Base-by-base conservation (phyloP, 305 asterid species). In the Plantago coronopus region DNA sequence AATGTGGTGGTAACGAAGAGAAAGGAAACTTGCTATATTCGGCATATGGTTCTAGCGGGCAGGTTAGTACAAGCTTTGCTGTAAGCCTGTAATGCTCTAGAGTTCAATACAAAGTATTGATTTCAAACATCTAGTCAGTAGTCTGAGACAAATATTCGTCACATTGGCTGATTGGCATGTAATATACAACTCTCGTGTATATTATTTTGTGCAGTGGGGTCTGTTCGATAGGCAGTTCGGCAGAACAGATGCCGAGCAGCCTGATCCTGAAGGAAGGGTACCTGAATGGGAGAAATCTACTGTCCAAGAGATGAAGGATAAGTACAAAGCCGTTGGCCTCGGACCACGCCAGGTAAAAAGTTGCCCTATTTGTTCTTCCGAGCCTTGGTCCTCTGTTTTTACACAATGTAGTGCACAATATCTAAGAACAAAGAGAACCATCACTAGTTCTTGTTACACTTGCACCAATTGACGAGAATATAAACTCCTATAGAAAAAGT, bases 251-350 rank as follows among this genome's bases (percentile, higher is more conserved):
- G 81, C 85, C 22, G 85, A 81, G 64, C 76, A 80, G 59, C 87
- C 97, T 59, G 98, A 91, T 76, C 97, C 97, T 50, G 96, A 86
- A 72, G 98, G 97, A 56, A 80, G 96, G 72, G 89, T 91, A 48
- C 96, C 96, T 64, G 76, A 61, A 68, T 91, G 97, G 97, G 94
- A 78, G 59, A 89, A 69, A 51, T 71, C 88, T 40, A 81, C 74
- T 58, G 95, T 88, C 58, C 69, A 73, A 61, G 97, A 88, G 67
- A 78, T 91, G 88, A 91, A 91, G 76, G 87, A 79, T 49, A 91
- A 86, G 59, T 91, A 80, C 79, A 21, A 70, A 54, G 84, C 95
- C 51, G 17, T 89, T 54, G 95, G 98, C 61, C 59, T 86, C 43
- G 95, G 98, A 29, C 95, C 98, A 31, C 95, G 98, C 22, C 96